Conservation (phyloP, 176 grass and related monocot genomes). For the Paspalum notatum region DNA sequence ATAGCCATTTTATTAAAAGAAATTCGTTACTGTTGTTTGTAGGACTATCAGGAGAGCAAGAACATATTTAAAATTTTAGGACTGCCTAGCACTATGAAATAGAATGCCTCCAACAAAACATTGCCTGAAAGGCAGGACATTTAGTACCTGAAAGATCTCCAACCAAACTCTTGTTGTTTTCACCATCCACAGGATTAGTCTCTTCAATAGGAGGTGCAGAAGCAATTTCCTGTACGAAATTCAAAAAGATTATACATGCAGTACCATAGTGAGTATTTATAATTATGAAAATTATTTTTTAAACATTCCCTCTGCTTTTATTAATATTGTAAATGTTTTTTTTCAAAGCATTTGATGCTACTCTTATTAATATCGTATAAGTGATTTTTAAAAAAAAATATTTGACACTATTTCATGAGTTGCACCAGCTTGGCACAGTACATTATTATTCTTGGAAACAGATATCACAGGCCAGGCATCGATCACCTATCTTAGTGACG, state of each 20-base stretch:
- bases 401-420: background rate
- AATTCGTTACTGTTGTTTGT: conserved; percentile 18
- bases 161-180: conserved; percentile 2
- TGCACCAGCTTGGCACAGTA: background rate
- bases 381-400: too few species aligned
- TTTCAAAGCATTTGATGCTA: background rate
- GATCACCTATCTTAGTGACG: background rate
- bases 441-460: background rate
- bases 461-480: background rate
- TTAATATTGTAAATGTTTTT: background rate
- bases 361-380: background rate
- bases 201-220: conserved; percentile 46
- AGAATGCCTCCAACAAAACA: conserved; percentile 17
- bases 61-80: too few species aligned
- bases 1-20: background rate
- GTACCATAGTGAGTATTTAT: background rate
- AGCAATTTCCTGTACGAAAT: conserved; percentile 46
- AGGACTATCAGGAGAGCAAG: conserved; percentile 15
- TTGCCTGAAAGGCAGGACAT: background rate
- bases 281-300: too few species aligned
- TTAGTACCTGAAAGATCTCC: conserved; percentile 22
- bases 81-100: too few species aligned
- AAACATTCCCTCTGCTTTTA: background rate
- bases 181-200: conserved; percentile 28
- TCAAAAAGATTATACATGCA: background rate